Evolutionary conservation across 2,329 filamentous ascomycete species (phyloP).

Genomic region (Escovopsis sp.): DNA sequence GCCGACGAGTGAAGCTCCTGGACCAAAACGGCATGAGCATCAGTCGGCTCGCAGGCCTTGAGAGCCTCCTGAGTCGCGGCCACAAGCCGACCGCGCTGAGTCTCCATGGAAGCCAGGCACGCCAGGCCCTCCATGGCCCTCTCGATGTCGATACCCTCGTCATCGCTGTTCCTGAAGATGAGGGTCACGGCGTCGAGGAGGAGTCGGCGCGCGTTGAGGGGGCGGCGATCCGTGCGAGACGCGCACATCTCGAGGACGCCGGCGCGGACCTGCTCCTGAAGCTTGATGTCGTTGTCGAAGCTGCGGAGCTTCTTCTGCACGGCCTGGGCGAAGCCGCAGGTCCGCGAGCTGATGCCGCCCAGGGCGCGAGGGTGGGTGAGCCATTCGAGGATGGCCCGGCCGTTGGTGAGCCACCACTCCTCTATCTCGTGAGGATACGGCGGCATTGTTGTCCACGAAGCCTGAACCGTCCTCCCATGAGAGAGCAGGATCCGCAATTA

Average conservation of each 20-base stretch:
- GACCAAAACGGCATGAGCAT: constrained; percentile 10
- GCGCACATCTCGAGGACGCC: constrained; percentile 10
- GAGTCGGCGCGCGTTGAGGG: constrained; percentile 15
- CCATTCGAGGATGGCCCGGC: constrained; percentile 11
- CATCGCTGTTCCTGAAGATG: constrained; percentile 15
- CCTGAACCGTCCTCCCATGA: no score
- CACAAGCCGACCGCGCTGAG: constrained; percentile 16
- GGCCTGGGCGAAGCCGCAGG: constrained; percentile 20
- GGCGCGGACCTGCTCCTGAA: constrained; percentile 9
- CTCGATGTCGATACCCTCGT: constrained; percentile 15
- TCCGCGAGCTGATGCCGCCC: constrained; percentile 10
- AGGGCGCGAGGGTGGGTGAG: constrained; percentile 13
- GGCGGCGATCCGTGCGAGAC: constrained; percentile 8
- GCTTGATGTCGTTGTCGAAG: constrained; percentile 16
- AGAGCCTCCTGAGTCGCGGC: constrained; percentile 10
- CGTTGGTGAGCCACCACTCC: constrained; percentile 19
- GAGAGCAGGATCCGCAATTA: no score
- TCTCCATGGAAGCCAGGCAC: constrained; percentile 19
- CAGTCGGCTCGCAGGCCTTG: constrained; percentile 3
- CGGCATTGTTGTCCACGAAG: constrained; percentile 12
- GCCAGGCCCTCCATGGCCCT: constrained; percentile 17
- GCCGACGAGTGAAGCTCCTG: constrained; percentile 18
- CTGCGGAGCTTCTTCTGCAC: constrained; percentile 16
- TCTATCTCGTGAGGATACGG: constrained; percentile 17
- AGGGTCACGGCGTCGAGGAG: constrained; percentile 10